phyloP scores from a whole-genome alignment of 768 basidiomycete genomes.

The Lyophyllum decastes region DNA sequence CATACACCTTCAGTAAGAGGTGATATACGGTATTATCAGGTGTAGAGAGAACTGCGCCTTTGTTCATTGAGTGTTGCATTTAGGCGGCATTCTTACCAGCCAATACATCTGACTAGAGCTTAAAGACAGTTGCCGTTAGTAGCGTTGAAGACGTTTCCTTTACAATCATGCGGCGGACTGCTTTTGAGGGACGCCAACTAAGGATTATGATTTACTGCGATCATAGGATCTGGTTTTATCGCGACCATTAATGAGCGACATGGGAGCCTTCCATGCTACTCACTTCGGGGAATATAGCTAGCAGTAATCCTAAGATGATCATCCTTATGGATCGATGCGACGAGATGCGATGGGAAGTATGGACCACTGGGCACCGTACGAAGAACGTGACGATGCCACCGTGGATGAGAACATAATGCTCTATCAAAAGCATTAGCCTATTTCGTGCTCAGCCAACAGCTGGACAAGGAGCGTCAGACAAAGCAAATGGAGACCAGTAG shows the following conservation, averaged over 20 bases:
- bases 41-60: background rate
- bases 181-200: background rate
- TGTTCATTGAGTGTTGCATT: no score
- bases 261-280: background rate
- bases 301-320: background rate
- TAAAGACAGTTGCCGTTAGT: no score
- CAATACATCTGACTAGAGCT: no score
- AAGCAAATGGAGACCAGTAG: background rate
- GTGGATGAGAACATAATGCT: background rate
- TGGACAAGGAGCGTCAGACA: conserved; percentile 27
- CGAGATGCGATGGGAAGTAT: background rate
- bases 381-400: background rate
- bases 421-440: conserved; percentile 43
- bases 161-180: no score
- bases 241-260: background rate
- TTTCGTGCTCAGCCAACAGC: conserved; percentile 93
- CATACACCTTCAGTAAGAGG: no score
- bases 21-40: no score
- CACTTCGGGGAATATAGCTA: background rate
- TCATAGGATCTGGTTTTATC: background rate
- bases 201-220: background rate
- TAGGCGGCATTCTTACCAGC: no score
- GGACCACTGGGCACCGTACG: background rate
- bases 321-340: background rate
- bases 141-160: no score